A percentile compares a stretch with the other conserved stretches of the same genome.
Evolutionary conservation across 352 stramenopile species (phyloP).

Genomic region (Thraustochytrium striatum): DNA sequence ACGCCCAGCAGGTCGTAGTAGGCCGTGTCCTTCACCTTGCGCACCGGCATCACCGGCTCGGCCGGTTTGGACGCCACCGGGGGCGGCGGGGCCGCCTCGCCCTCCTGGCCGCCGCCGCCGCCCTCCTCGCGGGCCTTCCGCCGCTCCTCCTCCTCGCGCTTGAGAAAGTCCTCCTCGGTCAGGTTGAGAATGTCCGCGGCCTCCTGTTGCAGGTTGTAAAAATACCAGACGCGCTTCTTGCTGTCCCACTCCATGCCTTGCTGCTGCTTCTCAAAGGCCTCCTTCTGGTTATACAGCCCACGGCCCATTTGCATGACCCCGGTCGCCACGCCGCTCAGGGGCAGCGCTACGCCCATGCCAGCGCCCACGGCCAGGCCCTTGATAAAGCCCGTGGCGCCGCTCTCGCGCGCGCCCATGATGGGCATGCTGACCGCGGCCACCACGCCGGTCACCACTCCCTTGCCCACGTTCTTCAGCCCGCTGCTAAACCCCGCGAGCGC

Average conservation of each 20-base stretch:
- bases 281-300: slow-evolving; percentile 51
- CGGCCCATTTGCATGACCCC: slow-evolving; percentile 63
- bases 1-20: slow-evolving; percentile 59
- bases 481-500: slow-evolving; percentile 64
- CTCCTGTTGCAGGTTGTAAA: slow-evolving; percentile 43
- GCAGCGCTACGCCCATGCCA: slow-evolving; percentile 60
- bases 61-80: too few species aligned
- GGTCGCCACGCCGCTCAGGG: slow-evolving; percentile 64
- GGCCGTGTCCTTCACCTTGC: slow-evolving; percentile 51
- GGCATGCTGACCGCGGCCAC: slow-evolving; percentile 66
- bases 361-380: slow-evolving; percentile 56
- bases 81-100: background rate
- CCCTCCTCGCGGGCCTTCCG: background rate
- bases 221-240: slow-evolving; percentile 28
- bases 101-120: background rate
- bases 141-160: background rate
- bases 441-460: slow-evolving; percentile 64
- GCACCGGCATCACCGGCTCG: slow-evolving; percentile 41
- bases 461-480: slow-evolving; percentile 66
- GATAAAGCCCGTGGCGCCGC: slow-evolving; percentile 63
- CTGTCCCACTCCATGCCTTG: slow-evolving; percentile 44
- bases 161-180: slow-evolving; percentile 46
- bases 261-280: slow-evolving; percentile 20
- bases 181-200: slow-evolving; percentile 36
- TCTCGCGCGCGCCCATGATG: slow-evolving; percentile 65